Conservation (phyloP, 2,329 filamentous ascomycete species). For the Fusarium domesticum region DNA sequence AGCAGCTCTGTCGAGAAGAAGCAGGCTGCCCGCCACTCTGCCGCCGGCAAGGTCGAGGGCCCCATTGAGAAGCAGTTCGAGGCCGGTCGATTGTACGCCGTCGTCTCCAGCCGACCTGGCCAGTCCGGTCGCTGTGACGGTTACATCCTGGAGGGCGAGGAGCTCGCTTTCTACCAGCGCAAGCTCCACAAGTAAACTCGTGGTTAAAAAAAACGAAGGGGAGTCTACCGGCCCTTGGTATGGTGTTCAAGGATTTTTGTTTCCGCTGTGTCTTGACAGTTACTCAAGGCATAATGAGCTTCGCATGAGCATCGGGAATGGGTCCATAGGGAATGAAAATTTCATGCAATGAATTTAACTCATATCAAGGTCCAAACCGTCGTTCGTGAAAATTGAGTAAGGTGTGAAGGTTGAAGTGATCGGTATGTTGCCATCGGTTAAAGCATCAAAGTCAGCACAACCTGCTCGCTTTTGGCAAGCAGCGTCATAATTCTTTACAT, state of each 20-base stretch:
- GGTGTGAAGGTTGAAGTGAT: neutral
- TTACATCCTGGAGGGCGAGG: constrained; percentile 98
- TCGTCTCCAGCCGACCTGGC: constrained; percentile 87
- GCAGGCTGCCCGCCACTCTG: constrained; percentile 82
- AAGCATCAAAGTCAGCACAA: too few relatives aligned
- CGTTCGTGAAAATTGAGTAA: constrained; percentile 12
- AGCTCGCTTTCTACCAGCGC: constrained; percentile 99
- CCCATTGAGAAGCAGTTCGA: constrained; percentile 98
- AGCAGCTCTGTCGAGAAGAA: constrained; percentile 94
- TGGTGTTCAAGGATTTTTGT: constrained; percentile 40
- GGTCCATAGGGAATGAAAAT: constrained; percentile 39
- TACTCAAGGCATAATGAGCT: constrained; percentile 36
- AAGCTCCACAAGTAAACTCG: constrained; percentile 91
- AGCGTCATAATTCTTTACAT: too few relatives aligned
- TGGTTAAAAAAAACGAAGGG: constrained; percentile 21
- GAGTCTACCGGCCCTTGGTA: constrained; percentile 28
- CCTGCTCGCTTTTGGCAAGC: too few relatives aligned
- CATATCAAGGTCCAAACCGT: constrained; percentile 28
- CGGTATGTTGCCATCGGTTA: too few relatives aligned
- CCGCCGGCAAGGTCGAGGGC: constrained; percentile 85
- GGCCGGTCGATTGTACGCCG: constrained; percentile 94
- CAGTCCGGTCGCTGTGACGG: constrained; percentile 96
- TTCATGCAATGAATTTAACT: constrained; percentile 35
- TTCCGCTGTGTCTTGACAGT: constrained; percentile 32
- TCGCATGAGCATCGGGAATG: constrained; percentile 37